Evolutionary conservation across 176 grass and related monocot species (phyloP).

Genomic region (Triticum timopheevii): DNA sequence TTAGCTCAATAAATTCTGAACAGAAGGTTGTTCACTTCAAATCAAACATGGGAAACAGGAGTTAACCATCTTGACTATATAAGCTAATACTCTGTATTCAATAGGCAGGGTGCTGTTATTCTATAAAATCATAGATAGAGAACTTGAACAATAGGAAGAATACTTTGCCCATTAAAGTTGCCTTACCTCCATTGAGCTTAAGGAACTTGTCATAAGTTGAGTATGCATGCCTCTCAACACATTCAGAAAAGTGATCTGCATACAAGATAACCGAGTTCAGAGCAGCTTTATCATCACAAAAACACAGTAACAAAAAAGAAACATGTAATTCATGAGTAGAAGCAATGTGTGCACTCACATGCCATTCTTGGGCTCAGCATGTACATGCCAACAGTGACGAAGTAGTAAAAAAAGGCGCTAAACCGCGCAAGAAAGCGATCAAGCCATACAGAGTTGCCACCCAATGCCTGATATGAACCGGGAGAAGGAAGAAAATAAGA

Average conservation of each 20-base stretch:
- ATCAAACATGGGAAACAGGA: constrained; percentile 1
- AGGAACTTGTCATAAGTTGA: constrained; percentile 98
- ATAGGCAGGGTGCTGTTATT: background rate
- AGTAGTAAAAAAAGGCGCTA: constrained; percentile 91
- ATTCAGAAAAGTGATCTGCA: constrained; percentile 98
- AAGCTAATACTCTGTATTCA: background rate
- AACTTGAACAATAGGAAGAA: background rate
- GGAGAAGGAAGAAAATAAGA: background rate
- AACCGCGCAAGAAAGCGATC: constrained; percentile 72
- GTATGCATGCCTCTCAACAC: constrained; percentile 92
- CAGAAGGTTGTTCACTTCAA: background rate
- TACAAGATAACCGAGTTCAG: background rate
- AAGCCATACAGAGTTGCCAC: constrained; percentile 72
- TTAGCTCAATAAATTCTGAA: background rate
- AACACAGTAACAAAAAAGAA: background rate
- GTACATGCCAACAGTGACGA: constrained; percentile 90
- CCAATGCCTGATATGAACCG: constrained; percentile 64
- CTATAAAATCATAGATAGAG: background rate
- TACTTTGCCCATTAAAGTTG: background rate
- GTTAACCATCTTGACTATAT: background rate
- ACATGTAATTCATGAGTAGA: background rate
- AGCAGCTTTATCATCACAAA: background rate
- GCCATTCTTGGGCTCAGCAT: constrained; percentile 96
- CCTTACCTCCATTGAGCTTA: constrained; percentile 72
- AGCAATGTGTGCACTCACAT: constrained; percentile 51